These are phyloP conservation scores for Tuber borchii DNA, from an alignment of 495 filamentous ascomycete species.

Conservation along the genomic window DNA sequence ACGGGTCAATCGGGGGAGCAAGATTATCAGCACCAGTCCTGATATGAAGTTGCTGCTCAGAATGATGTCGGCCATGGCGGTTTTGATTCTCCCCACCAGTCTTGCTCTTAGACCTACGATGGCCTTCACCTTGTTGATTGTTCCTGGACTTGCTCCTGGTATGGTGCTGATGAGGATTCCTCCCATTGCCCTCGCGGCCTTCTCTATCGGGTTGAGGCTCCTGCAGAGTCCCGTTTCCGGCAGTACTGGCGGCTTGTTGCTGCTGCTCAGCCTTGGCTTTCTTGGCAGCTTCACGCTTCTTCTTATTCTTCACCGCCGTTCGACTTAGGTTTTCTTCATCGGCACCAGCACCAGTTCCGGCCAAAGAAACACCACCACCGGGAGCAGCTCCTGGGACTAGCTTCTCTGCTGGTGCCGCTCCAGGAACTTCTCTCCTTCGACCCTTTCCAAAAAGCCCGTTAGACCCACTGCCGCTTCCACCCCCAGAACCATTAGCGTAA, in stretches of 20 bases:
- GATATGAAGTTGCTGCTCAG: constrained; percentile 14
- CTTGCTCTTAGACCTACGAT: constrained; percentile 30
- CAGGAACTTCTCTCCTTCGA: constrained; percentile 66
- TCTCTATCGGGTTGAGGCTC: constrained; percentile 15
- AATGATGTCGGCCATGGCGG: constrained; percentile 11
- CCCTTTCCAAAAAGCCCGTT: constrained; percentile 74
- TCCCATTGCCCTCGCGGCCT: constrained; percentile 20
- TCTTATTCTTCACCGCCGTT: constrained; percentile 93
- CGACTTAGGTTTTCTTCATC: constrained; percentile 69
- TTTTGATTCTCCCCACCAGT: constrained; percentile 21
- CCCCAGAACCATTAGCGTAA: constrained; percentile 65
- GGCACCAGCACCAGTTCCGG: constrained; percentile 51
- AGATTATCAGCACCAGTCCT: constrained; percentile 25
- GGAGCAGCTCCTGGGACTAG: constrained; percentile 62
- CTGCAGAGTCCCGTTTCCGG: constrained; percentile 10
- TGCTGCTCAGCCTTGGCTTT: constrained; percentile 65
- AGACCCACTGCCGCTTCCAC: constrained; percentile 46
- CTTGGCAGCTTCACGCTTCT: constrained; percentile 87
- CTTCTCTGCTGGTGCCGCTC: constrained; percentile 62
- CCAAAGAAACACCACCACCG: constrained; percentile 62
- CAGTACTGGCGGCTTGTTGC: constrained; percentile 25
- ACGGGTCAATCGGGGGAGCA: constrained; percentile 21
- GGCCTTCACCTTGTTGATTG: constrained; percentile 25
- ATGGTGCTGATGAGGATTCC: constrained; percentile 14
- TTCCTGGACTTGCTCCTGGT: constrained; percentile 36